phyloP scores from a whole-genome alignment of 2,329 filamentous ascomycete genomes.

The Fusarium napiforme region DNA sequence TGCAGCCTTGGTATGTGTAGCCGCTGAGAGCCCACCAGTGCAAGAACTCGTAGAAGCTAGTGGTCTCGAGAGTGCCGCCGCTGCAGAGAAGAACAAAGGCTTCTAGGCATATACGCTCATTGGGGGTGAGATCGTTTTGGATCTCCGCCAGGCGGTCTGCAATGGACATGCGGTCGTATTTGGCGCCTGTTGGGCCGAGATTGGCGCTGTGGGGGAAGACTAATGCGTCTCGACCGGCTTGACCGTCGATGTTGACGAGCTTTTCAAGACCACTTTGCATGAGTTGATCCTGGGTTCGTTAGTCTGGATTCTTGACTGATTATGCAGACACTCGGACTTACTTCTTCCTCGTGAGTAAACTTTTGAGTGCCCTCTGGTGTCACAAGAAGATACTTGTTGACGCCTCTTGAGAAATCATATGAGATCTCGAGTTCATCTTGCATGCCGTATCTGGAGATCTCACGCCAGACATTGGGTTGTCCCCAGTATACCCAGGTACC shows the following conservation, averaged over 20 bases:
- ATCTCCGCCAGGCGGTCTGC: conserved; percentile 57
- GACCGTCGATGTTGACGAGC: conserved; percentile 59
- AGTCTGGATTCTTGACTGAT: rapidly evolving
- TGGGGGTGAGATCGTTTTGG: conserved; percentile 49
- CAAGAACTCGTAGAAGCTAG: conserved; percentile 59
- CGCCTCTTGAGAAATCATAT: conserved; percentile 54
- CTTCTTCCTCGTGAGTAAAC: conserved; percentile 57
- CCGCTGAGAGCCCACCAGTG: conserved; percentile 60
- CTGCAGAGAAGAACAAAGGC: conserved; percentile 56
- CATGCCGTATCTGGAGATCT: conserved; percentile 59
- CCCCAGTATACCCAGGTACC: conserved; percentile 62
- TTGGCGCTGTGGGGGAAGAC: conserved; percentile 54
- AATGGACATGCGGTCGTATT: conserved; percentile 54
- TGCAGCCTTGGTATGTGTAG: conserved; percentile 54
- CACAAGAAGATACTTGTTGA: conserved; percentile 55
- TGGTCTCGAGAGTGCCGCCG: conserved; percentile 55
- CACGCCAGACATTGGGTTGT: conserved; percentile 56
- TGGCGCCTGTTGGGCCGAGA: conserved; percentile 47
- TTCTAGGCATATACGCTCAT: conserved; percentile 55
- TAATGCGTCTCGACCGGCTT: conserved; percentile 49
- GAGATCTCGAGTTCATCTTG: conserved; percentile 52
- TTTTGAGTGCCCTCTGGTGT: conserved; percentile 43
- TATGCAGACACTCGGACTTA: background rate
- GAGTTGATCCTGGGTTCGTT: conserved; percentile 37
- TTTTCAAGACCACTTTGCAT: conserved; percentile 52